phyloP scores from a whole-genome alignment of 495 filamentous ascomycete genomes.

The Penicillium canescens region DNA sequence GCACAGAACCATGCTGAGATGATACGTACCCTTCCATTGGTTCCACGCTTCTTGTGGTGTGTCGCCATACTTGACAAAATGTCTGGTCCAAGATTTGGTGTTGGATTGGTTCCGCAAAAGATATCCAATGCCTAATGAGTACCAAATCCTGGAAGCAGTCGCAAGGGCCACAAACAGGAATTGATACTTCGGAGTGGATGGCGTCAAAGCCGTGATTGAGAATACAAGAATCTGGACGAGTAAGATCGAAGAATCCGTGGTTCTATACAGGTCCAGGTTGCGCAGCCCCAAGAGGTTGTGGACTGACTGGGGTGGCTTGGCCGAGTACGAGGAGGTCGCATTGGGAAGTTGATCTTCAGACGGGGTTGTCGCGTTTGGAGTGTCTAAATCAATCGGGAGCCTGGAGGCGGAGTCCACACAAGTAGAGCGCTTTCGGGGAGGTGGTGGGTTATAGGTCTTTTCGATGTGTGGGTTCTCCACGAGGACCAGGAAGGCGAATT shows the following conservation, averaged over 20 bases:
- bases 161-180: conserved; percentile 80
- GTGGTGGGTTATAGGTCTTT: conserved; percentile 92
- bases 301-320: conserved; percentile 60
- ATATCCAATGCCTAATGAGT: conserved; percentile 81
- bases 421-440: conserved; percentile 62
- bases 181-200: conserved; percentile 72
- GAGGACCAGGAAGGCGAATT: conserved; percentile 85
- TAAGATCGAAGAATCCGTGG: conserved; percentile 77
- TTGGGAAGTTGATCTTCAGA: conserved; percentile 41
- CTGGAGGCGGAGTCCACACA: conserved; percentile 39
- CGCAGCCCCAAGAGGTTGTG: conserved; percentile 78
- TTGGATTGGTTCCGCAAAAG: conserved; percentile 84
- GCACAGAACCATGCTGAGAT: conserved; percentile 86
- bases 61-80: conserved; percentile 96
- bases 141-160: conserved; percentile 85
- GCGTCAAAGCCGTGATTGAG: conserved; percentile 70
- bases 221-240: conserved; percentile 74
- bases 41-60: conserved; percentile 88
- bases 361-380: conserved; percentile 37
- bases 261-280: conserved; percentile 85
- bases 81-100: conserved; percentile 89
- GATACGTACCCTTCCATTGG: conserved; percentile 97
- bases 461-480: conserved; percentile 98
- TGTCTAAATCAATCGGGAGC: conserved; percentile 33
- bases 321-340: conserved; percentile 36